Evolutionary conservation across 2,329 filamentous ascomycete genomes (phyloP).

Genomic region (Magnaporthiopsis rhizophila): DNA sequence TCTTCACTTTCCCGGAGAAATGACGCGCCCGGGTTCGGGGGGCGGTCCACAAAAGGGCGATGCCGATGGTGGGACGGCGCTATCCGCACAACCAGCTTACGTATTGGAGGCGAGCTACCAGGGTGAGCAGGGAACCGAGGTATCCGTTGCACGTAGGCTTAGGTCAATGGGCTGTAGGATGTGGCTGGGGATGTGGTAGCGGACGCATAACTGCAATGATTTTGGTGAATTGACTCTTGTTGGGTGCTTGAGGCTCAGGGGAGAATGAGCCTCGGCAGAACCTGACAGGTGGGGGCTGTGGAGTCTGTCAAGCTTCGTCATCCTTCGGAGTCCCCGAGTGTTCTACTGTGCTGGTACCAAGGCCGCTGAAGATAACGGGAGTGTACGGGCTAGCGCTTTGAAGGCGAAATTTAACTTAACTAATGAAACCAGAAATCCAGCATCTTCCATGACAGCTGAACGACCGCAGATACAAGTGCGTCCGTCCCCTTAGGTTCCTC

Average conservation of each 20-base stretch:
- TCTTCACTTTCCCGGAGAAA: not conserved
- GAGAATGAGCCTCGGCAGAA: not conserved
- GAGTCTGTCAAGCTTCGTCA: not conserved
- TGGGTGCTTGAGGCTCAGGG: not conserved
- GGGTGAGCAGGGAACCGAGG: not conserved
- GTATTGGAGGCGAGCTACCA: not conserved
- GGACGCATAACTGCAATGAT: not conserved
- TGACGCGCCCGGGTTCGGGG: not conserved
- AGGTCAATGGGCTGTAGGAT: not conserved
- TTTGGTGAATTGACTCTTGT: not conserved
- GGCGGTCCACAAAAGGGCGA: not conserved
- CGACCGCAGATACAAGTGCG: not conserved
- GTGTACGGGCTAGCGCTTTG: too few species aligned
- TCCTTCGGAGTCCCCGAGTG: not conserved
- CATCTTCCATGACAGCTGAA: too few species aligned
- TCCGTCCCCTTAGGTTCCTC: constrained; percentile 1
- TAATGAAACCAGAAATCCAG: not conserved
- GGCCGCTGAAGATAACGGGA: too few species aligned
- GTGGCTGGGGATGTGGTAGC: not conserved
- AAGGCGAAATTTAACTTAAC: not conserved
- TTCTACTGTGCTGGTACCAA: not conserved
- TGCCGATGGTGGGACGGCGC: not conserved
- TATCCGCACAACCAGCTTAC: not conserved
- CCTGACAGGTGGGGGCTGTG: not conserved
- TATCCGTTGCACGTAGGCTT: not conserved